A percentile compares a stretch with the other conserved stretches of the same genome.
Evolutionary conservation across 441 rosid genomes (phyloP).

Genomic region (Pelargonium myrrhifolium): DNA sequence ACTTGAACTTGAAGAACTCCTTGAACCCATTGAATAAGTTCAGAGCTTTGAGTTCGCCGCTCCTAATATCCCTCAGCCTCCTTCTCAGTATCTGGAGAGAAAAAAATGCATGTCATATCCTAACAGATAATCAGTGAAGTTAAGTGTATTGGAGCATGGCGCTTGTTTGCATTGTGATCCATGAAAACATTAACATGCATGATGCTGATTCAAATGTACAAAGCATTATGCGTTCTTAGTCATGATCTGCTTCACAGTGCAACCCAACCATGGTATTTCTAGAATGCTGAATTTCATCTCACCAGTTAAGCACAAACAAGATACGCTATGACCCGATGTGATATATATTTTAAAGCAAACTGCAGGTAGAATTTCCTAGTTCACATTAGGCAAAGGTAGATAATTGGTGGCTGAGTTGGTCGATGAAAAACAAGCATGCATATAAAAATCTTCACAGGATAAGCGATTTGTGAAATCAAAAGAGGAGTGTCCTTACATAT

Average conservation of each 20-base stretch:
- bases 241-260: no score
- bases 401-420: neutral
- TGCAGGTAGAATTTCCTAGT: neutral
- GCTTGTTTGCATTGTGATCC: neutral
- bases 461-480: slow-evolving; percentile 3
- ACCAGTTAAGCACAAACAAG: neutral
- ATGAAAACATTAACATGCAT: neutral
- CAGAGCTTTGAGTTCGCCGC: slow-evolving; percentile 81
- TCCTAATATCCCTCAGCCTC: slow-evolving; percentile 74
- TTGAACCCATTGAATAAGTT: slow-evolving; percentile 57
- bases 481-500: slow-evolving; percentile 46
- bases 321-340: neutral
- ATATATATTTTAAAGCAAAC: neutral
- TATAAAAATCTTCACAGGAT: slow-evolving; percentile 4
- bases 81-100: slow-evolving; percentile 66
- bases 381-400: neutral
- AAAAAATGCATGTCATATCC: neutral
- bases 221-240: no score
- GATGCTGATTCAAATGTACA: neutral
- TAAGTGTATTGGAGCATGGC: neutral
- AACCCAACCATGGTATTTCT: neutral
- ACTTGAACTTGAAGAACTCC: slow-evolving; percentile 62
- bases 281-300: neutral
- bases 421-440: neutral
- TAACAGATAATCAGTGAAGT: neutral